These are phyloP conservation scores for Termitomyces sp. DNA, from an alignment of 768 basidiomycete genomes.

Conservation along the genomic window DNA sequence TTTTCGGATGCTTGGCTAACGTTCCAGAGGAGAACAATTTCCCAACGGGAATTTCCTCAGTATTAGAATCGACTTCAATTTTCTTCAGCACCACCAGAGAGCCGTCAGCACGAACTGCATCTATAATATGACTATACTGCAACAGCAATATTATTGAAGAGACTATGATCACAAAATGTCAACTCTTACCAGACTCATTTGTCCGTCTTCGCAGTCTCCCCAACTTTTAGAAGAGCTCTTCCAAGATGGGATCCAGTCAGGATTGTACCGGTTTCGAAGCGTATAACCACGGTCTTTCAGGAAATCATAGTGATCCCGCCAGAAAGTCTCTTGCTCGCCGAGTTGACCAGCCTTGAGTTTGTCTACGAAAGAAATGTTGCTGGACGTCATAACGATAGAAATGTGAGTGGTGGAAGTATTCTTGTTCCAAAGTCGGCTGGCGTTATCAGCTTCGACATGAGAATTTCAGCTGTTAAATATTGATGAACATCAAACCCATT, in stretches of 20 bases:
- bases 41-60: neutral
- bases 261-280: neutral
- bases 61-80: neutral
- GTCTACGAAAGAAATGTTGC: neutral
- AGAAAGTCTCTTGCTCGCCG: neutral
- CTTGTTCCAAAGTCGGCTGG: neutral
- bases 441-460: neutral
- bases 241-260: neutral
- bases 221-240: neutral
- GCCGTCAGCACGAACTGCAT: neutral
- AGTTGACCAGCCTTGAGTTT: neutral
- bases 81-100: neutral
- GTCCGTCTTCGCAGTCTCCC: neutral
- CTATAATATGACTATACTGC: neutral
- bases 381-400: neutral
- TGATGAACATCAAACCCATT: neutral
- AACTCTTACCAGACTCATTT: neutral
- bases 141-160: neutral
- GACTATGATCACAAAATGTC: neutral
- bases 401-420: neutral
- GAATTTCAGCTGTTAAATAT: neutral
- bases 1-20: neutral
- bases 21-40: neutral
- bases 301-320: neutral
- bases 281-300: neutral